These are phyloP conservation scores for Citropsis articulata DNA, from an alignment of 345 rosid species.

Conservation along the genomic window DNA sequence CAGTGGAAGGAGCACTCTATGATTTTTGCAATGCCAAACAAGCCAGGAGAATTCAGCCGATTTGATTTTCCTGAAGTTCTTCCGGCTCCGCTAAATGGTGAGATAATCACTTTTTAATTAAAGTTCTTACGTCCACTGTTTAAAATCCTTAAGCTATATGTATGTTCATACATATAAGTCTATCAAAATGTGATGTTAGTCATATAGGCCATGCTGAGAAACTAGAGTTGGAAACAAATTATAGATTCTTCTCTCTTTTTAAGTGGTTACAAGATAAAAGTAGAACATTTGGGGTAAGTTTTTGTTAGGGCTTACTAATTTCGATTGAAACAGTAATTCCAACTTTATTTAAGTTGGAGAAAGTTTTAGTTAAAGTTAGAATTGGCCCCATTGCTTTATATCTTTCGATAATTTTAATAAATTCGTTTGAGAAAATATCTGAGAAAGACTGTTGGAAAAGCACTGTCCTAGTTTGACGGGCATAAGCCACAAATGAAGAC, in stretches of 20 bases:
- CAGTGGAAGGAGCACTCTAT: conserved; percentile 99
- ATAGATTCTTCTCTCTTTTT: background rate
- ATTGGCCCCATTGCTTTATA: background rate
- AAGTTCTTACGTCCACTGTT: background rate
- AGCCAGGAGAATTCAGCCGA: conserved; percentile 92
- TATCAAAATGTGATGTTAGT: background rate
- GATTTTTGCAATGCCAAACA: conserved; percentile 98
- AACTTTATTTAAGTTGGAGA: background rate
- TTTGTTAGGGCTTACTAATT: background rate
- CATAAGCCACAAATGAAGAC: background rate
- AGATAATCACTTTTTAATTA: conserved; percentile 17
- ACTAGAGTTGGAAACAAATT: background rate
- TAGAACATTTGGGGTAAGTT: background rate
- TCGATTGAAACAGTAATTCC: background rate
- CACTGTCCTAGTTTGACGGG: background rate
- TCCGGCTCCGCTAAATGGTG: conserved; percentile 91
- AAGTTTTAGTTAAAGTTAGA: background rate
- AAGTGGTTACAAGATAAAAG: background rate
- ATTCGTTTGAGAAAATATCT: background rate
- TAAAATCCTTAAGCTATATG: background rate
- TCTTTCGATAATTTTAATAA: background rate
- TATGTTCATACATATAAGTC: background rate
- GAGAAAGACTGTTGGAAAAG: background rate
- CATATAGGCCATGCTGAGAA: background rate
- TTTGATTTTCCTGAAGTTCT: conserved; percentile 90